Conservation (phyloP, 140 eudicot species). For the Cichorium intybus region DNA sequence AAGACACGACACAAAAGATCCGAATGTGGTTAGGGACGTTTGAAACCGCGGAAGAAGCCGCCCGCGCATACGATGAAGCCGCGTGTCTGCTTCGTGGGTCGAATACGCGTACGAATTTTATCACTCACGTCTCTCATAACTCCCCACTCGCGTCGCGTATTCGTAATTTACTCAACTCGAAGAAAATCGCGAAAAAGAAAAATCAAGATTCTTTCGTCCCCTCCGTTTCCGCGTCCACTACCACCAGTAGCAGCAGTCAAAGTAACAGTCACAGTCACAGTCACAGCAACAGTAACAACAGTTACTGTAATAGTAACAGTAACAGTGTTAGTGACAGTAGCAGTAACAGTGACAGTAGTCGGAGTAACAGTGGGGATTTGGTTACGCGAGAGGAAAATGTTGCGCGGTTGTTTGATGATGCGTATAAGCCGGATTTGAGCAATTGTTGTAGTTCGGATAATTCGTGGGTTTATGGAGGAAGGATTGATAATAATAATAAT, state of each 20-base stretch:
- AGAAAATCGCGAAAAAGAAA: slow-evolving; percentile 41
- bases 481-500: slow-evolving; percentile 30
- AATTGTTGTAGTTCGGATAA: slow-evolving; percentile 21
- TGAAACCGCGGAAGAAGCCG: slow-evolving; percentile 95
- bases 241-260: background rate
- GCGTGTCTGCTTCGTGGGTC: slow-evolving; percentile 97
- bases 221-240: slow-evolving; percentile 1
- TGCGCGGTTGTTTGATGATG: slow-evolving; percentile 54
- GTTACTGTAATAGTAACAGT: slow-evolving; percentile 9
- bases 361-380: slow-evolving; percentile 29
- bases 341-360: slow-evolving; percentile 18
- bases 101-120: slow-evolving; percentile 74
- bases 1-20: slow-evolving; percentile 93
- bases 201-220: slow-evolving; percentile 16
- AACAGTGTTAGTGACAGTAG: slow-evolving; percentile 3
- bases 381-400: slow-evolving; percentile 34
- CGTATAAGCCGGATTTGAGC: slow-evolving; percentile 73
- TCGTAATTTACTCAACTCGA: slow-evolving; percentile 56
- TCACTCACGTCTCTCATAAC: slow-evolving; percentile 52
- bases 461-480: slow-evolving; percentile 38
- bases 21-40: slow-evolving; percentile 97
- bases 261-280: slow-evolving; percentile 18
- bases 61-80: slow-evolving; percentile 92
- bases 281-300: background rate
- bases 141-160: slow-evolving; percentile 79